A percentile compares a stretch with the other conserved stretches of the same genome.
Evolutionary conservation across 2,329 filamentous ascomycete species (phyloP).

Genomic region (Diaporthe citri): DNA sequence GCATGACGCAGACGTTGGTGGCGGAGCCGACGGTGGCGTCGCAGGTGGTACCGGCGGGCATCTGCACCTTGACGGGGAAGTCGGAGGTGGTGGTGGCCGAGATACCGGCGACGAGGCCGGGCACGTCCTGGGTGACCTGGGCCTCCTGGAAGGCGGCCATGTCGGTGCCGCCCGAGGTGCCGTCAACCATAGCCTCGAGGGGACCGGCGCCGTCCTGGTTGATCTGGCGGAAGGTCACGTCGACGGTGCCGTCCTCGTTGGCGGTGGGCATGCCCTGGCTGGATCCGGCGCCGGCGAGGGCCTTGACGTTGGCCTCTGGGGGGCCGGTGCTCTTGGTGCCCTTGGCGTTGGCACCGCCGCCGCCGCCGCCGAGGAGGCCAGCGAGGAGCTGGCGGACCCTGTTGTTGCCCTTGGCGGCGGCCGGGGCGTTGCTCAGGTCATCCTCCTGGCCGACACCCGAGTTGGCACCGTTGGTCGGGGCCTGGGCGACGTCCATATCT

Average conservation of each 20-base stretch:
- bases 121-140: conserved; percentile 65
- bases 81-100: conserved; percentile 65
- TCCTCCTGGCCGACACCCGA: conserved; percentile 50
- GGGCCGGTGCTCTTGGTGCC: conserved; percentile 57
- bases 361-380: conserved; percentile 45
- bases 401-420: conserved; percentile 31
- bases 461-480: conserved; percentile 49
- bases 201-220: conserved; percentile 72
- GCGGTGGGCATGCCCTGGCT: conserved; percentile 65
- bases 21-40: conserved; percentile 62
- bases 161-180: conserved; percentile 66
- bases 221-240: conserved; percentile 70
- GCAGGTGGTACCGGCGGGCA: conserved; percentile 69
- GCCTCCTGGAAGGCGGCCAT: conserved; percentile 64
- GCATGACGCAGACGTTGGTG: conserved; percentile 66
- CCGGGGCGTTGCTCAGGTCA: conserved; percentile 43
- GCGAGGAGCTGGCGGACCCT: conserved; percentile 45
- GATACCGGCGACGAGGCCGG: conserved; percentile 63
- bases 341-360: conserved; percentile 47
- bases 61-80: conserved; percentile 68
- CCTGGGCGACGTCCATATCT: conserved; percentile 38
- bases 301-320: conserved; percentile 60
- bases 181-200: conserved; percentile 64
- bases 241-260: conserved; percentile 64
- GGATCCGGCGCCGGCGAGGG: conserved; percentile 62